Percentiles rank a stretch among this genome's conserved stretches.
These are phyloP conservation scores for Rhizopogon vinicolor DNA, from an alignment of 768 basidiomycete species.

Conservation along the genomic window DNA sequence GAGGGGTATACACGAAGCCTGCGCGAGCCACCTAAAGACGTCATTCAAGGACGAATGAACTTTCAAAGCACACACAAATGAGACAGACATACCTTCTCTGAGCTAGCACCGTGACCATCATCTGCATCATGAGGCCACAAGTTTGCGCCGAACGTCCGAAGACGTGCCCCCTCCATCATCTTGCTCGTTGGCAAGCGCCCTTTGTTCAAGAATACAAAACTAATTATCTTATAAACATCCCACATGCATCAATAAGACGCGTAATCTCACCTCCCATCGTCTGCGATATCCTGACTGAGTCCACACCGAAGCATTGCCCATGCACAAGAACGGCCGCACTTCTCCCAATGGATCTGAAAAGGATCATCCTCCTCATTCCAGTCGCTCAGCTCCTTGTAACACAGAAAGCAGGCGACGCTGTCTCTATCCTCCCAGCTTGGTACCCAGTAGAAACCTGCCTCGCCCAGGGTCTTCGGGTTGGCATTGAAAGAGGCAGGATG, in stretches of 20 bases:
- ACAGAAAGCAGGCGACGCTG: constrained; percentile 80
- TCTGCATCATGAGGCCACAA: constrained; percentile 79
- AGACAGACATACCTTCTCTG: constrained; percentile 49
- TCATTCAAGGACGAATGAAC: constrained; percentile 4
- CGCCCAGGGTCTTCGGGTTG: constrained; percentile 70
- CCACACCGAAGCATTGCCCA: constrained; percentile 85
- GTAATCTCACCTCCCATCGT: constrained; percentile 47
- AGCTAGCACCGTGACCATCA: constrained; percentile 63
- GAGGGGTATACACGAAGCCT: constrained; percentile 81
- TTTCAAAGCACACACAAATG: background rate
- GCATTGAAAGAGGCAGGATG: constrained; percentile 62
- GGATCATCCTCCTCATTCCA: constrained; percentile 90
- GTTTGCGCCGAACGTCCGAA: constrained; percentile 58
- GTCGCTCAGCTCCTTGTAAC: constrained; percentile 73
- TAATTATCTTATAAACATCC: constrained; percentile 19
- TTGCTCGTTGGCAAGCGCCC: constrained; percentile 62
- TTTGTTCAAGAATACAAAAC: constrained; percentile 56
- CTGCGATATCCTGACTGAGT: constrained; percentile 51
- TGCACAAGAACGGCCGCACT: constrained; percentile 61
- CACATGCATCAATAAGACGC: background rate
- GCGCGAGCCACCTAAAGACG: constrained; percentile 74
- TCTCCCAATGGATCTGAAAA: constrained; percentile 72
- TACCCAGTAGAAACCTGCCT: constrained; percentile 86
- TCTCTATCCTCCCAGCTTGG: constrained; percentile 67
- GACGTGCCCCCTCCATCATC: constrained; percentile 66